phyloP scores from a whole-genome alignment of 1,284 basidiomycete species.

The Porogramme epimiltina region DNA sequence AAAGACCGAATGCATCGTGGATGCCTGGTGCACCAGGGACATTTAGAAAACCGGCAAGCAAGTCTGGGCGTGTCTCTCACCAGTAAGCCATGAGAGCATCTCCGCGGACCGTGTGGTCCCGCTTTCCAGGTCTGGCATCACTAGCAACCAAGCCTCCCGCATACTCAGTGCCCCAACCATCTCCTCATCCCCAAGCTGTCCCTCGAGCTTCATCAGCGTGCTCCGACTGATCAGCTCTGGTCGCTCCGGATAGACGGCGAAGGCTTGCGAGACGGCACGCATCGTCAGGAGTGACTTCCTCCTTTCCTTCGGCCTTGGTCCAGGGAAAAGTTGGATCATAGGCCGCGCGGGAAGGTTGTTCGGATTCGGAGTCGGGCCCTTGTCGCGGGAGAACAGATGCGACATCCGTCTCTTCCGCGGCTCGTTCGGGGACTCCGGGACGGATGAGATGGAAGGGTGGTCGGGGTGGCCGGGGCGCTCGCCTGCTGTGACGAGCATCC shows the following conservation, averaged over 20 bases:
- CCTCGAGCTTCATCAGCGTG: constrained; percentile 89
- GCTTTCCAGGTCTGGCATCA: constrained; percentile 80
- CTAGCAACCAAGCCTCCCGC: constrained; percentile 80
- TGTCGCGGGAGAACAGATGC: constrained; percentile 58
- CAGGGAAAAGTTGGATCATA: constrained; percentile 59
- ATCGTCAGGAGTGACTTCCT: constrained; percentile 67
- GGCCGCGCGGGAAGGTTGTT: constrained; percentile 40
- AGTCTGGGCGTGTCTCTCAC: constrained; percentile 42
- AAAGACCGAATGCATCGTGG: constrained; percentile 86
- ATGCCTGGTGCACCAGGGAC: constrained; percentile 50
- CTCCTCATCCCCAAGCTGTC: constrained; percentile 78
- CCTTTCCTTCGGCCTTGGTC: constrained; percentile 68
- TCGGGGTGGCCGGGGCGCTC: constrained; percentile 21
- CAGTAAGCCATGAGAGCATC: constrained; percentile 95
- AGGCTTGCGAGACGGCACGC: constrained; percentile 64
- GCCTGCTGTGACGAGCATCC: constrained; percentile 70
- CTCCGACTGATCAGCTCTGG: constrained; percentile 88
- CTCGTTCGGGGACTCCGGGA: constrained; percentile 26
- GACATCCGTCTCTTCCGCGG: constrained; percentile 69
- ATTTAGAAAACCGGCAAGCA: constrained; percentile 21
- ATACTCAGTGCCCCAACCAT: constrained; percentile 58
- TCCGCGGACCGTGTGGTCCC: constrained; percentile 59
- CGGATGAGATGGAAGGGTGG: constrained; percentile 36
- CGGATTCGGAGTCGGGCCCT: constrained; percentile 26
- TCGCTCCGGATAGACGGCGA: constrained; percentile 93